These are phyloP conservation scores for Wallacemonas rigidus DNA, from an alignment of 208 protist genomes.

Conservation along the genomic window DNA sequence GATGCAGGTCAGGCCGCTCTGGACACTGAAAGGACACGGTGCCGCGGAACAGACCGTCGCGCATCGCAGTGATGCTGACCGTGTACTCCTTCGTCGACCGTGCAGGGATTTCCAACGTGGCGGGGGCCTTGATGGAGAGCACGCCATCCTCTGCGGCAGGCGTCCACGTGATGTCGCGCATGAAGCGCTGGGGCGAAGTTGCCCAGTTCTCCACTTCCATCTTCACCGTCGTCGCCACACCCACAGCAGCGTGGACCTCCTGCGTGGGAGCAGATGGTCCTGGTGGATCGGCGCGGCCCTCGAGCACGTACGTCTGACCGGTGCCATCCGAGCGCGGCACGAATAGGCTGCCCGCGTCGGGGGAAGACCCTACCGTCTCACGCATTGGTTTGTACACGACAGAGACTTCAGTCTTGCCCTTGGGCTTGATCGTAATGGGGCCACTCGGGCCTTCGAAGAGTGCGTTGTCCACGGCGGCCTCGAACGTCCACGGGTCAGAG, in stretches of 20 bases:
- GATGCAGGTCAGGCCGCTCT: conserved; percentile 84
- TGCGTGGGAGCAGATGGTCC: conserved; percentile 49
- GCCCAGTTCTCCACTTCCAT: conserved; percentile 90
- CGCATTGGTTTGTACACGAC: conserved; percentile 91
- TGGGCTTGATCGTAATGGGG: conserved; percentile 82
- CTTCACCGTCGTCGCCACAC: conserved; percentile 37
- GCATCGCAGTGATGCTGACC: conserved; percentile 78
- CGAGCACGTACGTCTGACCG: conserved; percentile 79
- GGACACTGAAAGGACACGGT: conserved; percentile 56
- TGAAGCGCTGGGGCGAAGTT: conserved; percentile 79
- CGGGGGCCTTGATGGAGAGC: conserved; percentile 53
- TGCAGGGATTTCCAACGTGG: conserved; percentile 90
- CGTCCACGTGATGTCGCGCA: conserved; percentile 70
- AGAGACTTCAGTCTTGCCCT: conserved; percentile 47
- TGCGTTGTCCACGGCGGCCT: conserved; percentile 83
- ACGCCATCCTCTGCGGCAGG: conserved; percentile 59
- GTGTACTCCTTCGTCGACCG: conserved; percentile 59
- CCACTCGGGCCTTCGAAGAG: conserved; percentile 51
- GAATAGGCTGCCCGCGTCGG: conserved; percentile 89
- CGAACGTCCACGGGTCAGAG: conserved; percentile 76
- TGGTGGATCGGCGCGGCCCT: conserved; percentile 60
- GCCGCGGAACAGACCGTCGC: conserved; percentile 81
- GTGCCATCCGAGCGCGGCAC: conserved; percentile 92
- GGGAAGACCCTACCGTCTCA: conserved; percentile 46
- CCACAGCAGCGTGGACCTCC: conserved; percentile 50